Evolutionary conservation across 2,329 filamentous ascomycete species (phyloP).

Genomic region (Eutypa lata): DNA sequence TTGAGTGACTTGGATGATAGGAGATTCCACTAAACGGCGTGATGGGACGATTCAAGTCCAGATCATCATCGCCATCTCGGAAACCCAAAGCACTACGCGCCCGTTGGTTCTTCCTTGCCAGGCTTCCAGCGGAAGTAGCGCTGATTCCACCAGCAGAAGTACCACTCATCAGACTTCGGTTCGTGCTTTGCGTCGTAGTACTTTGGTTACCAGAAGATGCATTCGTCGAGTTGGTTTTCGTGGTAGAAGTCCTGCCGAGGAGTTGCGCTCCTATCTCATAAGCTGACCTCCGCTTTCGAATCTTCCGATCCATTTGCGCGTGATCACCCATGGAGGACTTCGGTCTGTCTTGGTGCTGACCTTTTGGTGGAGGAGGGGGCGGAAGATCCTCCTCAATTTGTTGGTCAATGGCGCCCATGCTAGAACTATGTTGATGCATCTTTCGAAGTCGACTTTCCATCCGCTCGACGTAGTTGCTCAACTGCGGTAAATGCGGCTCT

Average conservation of each 20-base stretch:
- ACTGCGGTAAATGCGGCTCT: slow-evolving; percentile 61
- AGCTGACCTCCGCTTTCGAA: slow-evolving; percentile 68
- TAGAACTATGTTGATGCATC: slow-evolving; percentile 61
- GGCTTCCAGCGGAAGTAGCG: slow-evolving; percentile 90
- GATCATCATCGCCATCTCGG: slow-evolving; percentile 44
- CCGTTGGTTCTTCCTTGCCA: slow-evolving; percentile 70
- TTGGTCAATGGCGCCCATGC: slow-evolving; percentile 29
- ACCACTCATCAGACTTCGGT: slow-evolving; percentile 90
- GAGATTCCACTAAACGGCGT: slow-evolving; percentile 75
- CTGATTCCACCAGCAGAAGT: slow-evolving; percentile 87
- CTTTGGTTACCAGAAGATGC: slow-evolving; percentile 72
- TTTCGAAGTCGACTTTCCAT: slow-evolving; percentile 82
- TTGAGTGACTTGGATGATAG: slow-evolving; percentile 84
- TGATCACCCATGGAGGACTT: slow-evolving; percentile 55
- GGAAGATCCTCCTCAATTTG: slow-evolving; percentile 30
- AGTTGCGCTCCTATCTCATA: slow-evolving; percentile 71
- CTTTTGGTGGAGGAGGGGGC: slow-evolving; percentile 43
- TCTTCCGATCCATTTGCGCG: slow-evolving; percentile 38
- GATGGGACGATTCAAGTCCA: slow-evolving; percentile 53
- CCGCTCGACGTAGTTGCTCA: slow-evolving; percentile 83
- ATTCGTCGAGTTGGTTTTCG: slow-evolving; percentile 80
- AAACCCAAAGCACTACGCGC: slow-evolving; percentile 65
- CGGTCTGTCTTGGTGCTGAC: slow-evolving; percentile 47
- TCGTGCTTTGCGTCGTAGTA: slow-evolving; percentile 68
- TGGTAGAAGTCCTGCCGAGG: slow-evolving; percentile 79